Base-by-base conservation (phyloP, 306 rosid species). In the Vicia faba region DNA sequence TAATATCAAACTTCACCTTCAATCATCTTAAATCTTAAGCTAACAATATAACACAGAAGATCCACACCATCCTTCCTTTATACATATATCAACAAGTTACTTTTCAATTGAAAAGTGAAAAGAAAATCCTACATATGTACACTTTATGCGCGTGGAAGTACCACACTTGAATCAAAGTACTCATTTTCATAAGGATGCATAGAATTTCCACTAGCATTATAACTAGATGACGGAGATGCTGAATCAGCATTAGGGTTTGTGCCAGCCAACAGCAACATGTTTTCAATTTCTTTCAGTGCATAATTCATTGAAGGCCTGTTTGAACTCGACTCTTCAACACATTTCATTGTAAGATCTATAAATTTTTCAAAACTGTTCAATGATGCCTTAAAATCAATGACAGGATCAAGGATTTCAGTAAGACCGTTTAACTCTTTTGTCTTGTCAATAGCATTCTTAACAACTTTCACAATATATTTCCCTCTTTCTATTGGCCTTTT, bases 251-350 rank as follows among this genome's bases (percentile, higher is more conserved):
- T 74, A 2, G 82, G 78, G 79, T 83, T 86, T 57, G 82, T 36
- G 35, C 85, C 87, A 40, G 84, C 86, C 26, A 78, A 59, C 54
- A 75, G 72, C 78, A 84, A 16, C 44, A 91, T 72, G 54, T 72
- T 74, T 66, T 88, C 92, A 28, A 91, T 77, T 74, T 71, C 95
- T 74, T 86, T 91, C 33, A 86, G 87, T 26, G 83, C 92, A 41
- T 69, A 66, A 11, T 82, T 81, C 95, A 88, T 91, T 60, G 71
- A 49, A 45, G 97, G 97, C 71, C 95, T 84, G 19, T 70, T 62
- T 29, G 64, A 49, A 26, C 78, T 81, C 13, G 72, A 66, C 14
- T 91, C 92, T 40, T 76, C 80, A 3, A 84, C 85, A 55, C 97
- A 88, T 13, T 61, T 71, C 78, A 91, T 35, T 66, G 92, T 86